Percentiles rank a stretch among this genome's conserved stretches.
These are phyloP conservation scores for Penicillium oxalicum DNA, from an alignment of 2,329 filamentous ascomycete species.

Conservation along the genomic window DNA sequence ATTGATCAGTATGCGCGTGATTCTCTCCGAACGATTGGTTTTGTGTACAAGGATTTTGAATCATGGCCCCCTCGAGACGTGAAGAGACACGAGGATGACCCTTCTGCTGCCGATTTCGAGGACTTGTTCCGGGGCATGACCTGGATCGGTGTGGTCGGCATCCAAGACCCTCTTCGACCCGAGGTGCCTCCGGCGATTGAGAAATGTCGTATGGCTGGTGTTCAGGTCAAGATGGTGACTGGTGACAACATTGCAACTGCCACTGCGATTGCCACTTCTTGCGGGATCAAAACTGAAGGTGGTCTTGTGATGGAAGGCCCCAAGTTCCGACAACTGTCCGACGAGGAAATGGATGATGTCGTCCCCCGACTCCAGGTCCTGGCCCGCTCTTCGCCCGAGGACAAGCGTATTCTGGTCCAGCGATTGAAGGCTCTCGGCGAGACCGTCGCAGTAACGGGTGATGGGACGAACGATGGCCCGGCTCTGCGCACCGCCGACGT, in stretches of 20 bases:
- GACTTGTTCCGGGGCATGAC: slow-evolving; percentile 66
- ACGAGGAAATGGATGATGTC: slow-evolving; percentile 53
- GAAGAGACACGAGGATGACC: slow-evolving; percentile 55
- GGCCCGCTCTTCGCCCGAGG: slow-evolving; percentile 60
- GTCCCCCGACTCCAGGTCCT: slow-evolving; percentile 58
- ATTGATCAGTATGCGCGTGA: slow-evolving; percentile 43
- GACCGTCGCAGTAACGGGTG: slow-evolving; percentile 58
- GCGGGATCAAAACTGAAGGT: slow-evolving; percentile 58
- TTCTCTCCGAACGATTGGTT: slow-evolving; percentile 68
- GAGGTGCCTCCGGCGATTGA: slow-evolving; percentile 63
- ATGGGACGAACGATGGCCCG: slow-evolving; percentile 62
- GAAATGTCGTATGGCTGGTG: slow-evolving; percentile 62
- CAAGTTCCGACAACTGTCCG: slow-evolving; percentile 56
- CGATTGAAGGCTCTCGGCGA: slow-evolving; percentile 58
- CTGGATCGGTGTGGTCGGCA: slow-evolving; percentile 66
- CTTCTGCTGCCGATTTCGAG: slow-evolving; percentile 58
- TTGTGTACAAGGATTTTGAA: slow-evolving; percentile 67
- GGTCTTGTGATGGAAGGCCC: slow-evolving; percentile 65
- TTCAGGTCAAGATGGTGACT: slow-evolving; percentile 68
- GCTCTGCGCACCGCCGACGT: slow-evolving; percentile 62
- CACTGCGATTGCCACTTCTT: slow-evolving; percentile 66
- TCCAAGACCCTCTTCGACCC: slow-evolving; percentile 65
- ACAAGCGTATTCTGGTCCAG: slow-evolving; percentile 59
- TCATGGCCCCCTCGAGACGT: slow-evolving; percentile 58
- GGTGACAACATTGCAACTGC: slow-evolving; percentile 67